These are phyloP conservation scores for Ophiostoma montium DNA, from an alignment of 2,329 filamentous ascomycete species.

Conservation along the genomic window DNA sequence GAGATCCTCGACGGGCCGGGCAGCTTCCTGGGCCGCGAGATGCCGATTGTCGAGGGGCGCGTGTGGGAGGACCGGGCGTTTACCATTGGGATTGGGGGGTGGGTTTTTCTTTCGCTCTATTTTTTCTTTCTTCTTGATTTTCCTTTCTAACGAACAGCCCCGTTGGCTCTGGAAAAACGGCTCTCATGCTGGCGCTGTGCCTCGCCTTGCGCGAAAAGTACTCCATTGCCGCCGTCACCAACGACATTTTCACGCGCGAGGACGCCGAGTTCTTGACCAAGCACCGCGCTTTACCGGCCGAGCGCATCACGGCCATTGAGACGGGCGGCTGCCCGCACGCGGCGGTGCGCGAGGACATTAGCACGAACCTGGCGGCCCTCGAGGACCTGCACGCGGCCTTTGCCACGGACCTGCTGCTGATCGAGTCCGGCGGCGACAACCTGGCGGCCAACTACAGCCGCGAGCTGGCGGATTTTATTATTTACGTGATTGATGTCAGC, in stretches of 20 bases:
- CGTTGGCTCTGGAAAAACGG: conserved; percentile 93
- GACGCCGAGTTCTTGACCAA: conserved; percentile 94
- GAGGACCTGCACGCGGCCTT: conserved; percentile 78
- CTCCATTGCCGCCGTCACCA: conserved; percentile 89
- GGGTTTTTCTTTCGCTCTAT: conserved; percentile 22
- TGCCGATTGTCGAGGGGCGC: conserved; percentile 81
- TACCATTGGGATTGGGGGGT: conserved; percentile 97
- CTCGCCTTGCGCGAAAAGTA: conserved; percentile 64
- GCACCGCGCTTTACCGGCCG: conserved; percentile 66
- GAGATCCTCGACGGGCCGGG: conserved; percentile 92
- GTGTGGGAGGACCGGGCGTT: conserved; percentile 84
- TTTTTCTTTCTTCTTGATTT: background rate
- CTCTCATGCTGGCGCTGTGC: conserved; percentile 89
- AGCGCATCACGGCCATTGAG: conserved; percentile 88
- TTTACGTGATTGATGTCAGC: conserved; percentile 96
- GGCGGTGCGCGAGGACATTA: conserved; percentile 93
- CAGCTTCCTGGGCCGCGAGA: conserved; percentile 77
- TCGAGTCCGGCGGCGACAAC: conserved; percentile 93
- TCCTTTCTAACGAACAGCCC: conserved; percentile 39
- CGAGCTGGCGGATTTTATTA: conserved; percentile 91
- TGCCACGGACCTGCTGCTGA: conserved; percentile 72
- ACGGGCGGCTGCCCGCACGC: conserved; percentile 96
- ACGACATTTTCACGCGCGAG: conserved; percentile 97
- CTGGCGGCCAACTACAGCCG: conserved; percentile 91
- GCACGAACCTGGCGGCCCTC: conserved; percentile 79